A percentile compares a stretch with the other conserved stretches of the same genome.
These are phyloP conservation scores for Otatea glauca DNA, from an alignment of 176 grass and related monocot genomes.

Conservation along the genomic window DNA sequence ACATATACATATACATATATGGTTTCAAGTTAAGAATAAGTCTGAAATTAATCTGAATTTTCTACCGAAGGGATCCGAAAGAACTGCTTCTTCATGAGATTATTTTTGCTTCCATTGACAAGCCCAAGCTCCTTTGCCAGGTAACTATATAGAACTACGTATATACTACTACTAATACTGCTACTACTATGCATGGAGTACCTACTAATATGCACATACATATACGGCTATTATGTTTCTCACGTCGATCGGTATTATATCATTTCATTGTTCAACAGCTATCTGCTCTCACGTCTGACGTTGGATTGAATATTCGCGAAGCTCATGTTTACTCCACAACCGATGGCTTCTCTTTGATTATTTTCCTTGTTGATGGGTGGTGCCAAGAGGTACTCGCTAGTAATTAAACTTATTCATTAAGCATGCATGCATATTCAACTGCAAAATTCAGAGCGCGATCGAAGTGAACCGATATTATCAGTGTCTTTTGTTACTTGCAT, in stretches of 20 bases:
- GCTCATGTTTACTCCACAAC: constrained; percentile 76
- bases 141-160: constrained; percentile 25
- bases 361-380: constrained; percentile 80
- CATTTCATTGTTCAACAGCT: constrained; percentile 47
- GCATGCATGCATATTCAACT: too few relatives aligned
- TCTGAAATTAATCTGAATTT: constrained; percentile 2
- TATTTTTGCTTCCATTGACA: constrained; percentile 70
- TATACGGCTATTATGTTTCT: neutral
- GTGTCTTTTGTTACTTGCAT: too few relatives aligned
- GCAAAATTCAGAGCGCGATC: too few relatives aligned
- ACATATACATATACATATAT: too few relatives aligned
- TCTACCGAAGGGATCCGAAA: constrained; percentile 41
- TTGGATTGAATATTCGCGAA: constrained; percentile 75
- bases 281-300: constrained; percentile 55
- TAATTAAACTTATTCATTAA: neutral
- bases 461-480: too few relatives aligned
- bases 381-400: neutral
- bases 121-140: constrained; percentile 64
- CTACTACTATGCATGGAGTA: too few relatives aligned
- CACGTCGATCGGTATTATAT: too few relatives aligned
- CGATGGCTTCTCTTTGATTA: constrained; percentile 66
- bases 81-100: constrained; percentile 64
- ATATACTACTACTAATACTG: too few relatives aligned
- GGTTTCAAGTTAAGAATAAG: too few relatives aligned
- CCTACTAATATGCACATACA: neutral